A percentile compares a stretch with the other conserved stretches of the same genome.
phyloP scores from a whole-genome alignment of 306 rosid genomes.

The Pyrus betulifolia region DNA sequence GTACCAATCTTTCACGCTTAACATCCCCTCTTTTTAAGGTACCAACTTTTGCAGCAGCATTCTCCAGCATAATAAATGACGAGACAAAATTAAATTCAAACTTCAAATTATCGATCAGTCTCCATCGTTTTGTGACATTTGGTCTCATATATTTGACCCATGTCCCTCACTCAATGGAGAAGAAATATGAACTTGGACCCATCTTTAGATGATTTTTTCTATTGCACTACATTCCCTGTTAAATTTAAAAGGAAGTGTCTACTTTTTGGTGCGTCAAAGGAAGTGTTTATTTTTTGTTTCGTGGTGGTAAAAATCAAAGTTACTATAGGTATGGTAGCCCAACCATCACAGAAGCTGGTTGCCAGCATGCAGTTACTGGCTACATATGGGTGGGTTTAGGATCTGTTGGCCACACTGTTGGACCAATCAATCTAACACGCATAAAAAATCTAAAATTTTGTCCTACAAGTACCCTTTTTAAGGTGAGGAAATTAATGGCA shows the following conservation, averaged over 20 bases:
- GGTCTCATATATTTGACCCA: slow-evolving; percentile 5
- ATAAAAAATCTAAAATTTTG: background rate
- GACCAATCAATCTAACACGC: background rate
- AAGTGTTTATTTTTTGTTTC: background rate
- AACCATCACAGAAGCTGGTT: background rate
- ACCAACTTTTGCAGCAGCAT: background rate
- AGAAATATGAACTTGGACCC: background rate
- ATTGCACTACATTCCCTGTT: background rate
- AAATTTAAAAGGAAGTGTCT: background rate
- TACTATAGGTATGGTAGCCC: background rate
- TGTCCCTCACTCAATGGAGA: background rate
- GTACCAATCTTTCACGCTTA: too few relatives aligned
- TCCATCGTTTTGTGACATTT: background rate
- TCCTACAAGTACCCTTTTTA: background rate
- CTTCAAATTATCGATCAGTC: background rate
- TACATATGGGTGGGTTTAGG: background rate
- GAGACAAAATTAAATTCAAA: background rate
- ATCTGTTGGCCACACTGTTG: background rate
- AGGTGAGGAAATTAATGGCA: background rate
- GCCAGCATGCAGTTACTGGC: background rate
- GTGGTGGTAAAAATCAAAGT: background rate
- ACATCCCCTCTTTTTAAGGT: too few relatives aligned
- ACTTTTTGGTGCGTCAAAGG: too few relatives aligned
- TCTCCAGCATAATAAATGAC: background rate
- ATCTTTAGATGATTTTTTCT: background rate